Percentiles rank a stretch among this genome's conserved stretches.
phyloP scores from a whole-genome alignment of 768 basidiomycete genomes.

The Russula griseocarnosa region DNA sequence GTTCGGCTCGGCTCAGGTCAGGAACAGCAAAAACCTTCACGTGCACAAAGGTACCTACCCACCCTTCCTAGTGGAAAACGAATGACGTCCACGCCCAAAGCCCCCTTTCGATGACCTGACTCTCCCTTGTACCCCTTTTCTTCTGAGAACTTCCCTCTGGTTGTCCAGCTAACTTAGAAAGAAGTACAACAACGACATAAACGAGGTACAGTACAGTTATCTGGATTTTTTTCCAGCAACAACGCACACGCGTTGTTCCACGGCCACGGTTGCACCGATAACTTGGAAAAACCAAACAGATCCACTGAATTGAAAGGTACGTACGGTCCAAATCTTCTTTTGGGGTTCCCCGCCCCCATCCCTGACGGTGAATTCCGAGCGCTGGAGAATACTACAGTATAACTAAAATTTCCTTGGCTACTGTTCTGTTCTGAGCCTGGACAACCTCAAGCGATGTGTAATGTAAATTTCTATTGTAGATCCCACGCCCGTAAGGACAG shows the following conservation, averaged over 20 bases:
- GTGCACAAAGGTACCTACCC: slow-evolving; percentile 2
- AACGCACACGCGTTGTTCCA: no score
- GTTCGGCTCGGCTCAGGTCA: background rate
- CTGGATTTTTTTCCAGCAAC: background rate
- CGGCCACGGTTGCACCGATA: no score
- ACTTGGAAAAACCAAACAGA: no score
- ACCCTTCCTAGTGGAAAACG: no score
- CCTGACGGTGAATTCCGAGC: background rate
- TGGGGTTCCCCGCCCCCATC: background rate
- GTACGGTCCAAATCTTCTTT: no score
- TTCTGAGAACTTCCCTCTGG: slow-evolving; percentile 7
- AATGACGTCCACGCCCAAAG: background rate
- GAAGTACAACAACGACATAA: background rate
- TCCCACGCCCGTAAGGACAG: background rate
- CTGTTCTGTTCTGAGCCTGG: no score
- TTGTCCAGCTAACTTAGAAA: background rate
- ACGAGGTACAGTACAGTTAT: background rate
- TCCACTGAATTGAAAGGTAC: no score
- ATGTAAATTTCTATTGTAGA: background rate
- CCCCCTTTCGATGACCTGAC: background rate
- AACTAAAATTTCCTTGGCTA: background rate
- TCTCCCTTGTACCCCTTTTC: background rate
- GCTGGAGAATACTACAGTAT: no score
- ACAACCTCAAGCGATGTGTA: no score
- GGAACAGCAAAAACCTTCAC: no score